Conservation (phyloP, 768 basidiomycete species). For the Phlebiopsis gigantea region DNA sequence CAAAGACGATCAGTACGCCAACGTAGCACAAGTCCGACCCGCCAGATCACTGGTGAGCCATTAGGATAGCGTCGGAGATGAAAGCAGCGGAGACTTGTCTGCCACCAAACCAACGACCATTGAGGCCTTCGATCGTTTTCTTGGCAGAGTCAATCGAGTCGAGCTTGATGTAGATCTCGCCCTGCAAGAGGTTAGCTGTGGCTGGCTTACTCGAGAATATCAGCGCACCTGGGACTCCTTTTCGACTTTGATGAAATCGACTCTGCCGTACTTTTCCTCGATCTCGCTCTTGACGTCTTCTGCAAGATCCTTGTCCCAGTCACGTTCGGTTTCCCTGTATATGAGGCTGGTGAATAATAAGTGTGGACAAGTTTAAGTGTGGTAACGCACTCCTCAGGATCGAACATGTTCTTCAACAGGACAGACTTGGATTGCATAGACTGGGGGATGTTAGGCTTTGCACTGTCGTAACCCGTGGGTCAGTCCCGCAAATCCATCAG, state of each 20-base stretch:
- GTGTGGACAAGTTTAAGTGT: not conserved
- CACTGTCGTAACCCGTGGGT: constrained; percentile 34
- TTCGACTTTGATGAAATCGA: constrained; percentile 87
- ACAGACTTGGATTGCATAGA: constrained; percentile 88
- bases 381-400: constrained; percentile 81
- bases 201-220: not conserved
- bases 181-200: constrained; percentile 40
- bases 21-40: not conserved
- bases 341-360: constrained; percentile 3
- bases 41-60: constrained; percentile 67
- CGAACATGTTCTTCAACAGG: constrained; percentile 92
- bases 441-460: constrained; percentile 75
- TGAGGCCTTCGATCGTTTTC: constrained; percentile 82
- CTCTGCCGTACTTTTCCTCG: constrained; percentile 83
- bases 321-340: constrained; percentile 83
- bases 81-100: constrained; percentile 82
- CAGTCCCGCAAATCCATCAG: constrained; percentile 14
- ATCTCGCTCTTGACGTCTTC: constrained; percentile 97
- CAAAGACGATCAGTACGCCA: constrained; percentile 12
- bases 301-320: constrained; percentile 95
- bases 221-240: constrained; percentile 81
- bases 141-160: constrained; percentile 72
- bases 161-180: constrained; percentile 97
- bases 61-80: constrained; percentile 93
- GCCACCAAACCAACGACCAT: constrained; percentile 96